phyloP scores from a whole-genome alignment of 768 basidiomycete species.

The Rhodotorula kratochvilovae region DNA sequence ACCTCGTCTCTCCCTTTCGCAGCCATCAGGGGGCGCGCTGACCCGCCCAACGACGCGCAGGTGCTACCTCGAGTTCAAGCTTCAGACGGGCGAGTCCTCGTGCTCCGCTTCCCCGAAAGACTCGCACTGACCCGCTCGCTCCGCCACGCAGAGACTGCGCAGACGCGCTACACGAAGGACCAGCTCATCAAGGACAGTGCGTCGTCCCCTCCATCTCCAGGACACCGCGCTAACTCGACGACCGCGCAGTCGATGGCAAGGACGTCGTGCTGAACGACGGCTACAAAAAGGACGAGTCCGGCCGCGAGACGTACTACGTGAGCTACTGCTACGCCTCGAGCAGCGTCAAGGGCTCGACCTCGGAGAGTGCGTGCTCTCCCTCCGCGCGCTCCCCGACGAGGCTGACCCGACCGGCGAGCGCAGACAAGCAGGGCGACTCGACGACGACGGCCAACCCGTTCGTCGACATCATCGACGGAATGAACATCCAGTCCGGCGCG shows the following conservation, averaged over 20 bases:
- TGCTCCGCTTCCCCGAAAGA: too few relatives aligned
- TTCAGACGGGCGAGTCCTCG: not conserved
- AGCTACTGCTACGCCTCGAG: not conserved
- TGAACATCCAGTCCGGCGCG: not conserved
- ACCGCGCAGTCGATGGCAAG: not conserved
- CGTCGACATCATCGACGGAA: not conserved
- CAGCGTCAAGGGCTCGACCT: not conserved
- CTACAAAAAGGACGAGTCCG: not conserved
- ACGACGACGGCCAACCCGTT: not conserved
- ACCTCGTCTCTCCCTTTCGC: too few relatives aligned
- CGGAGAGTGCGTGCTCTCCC: not conserved
- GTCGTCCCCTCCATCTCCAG: not conserved
- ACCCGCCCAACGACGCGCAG: too few relatives aligned
- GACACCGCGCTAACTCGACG: not conserved
- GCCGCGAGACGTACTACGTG: not conserved
- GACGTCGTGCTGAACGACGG: not conserved
- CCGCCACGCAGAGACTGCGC: not conserved
- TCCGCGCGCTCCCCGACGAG: not conserved
- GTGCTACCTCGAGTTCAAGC: not conserved
- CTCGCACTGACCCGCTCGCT: not conserved
- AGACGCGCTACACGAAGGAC: not conserved
- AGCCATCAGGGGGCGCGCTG: too few relatives aligned
- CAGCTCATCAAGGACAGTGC: not conserved
- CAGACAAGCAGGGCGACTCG: not conserved
- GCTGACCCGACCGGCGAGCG: not conserved